Percentiles rank a stretch among this genome's conserved stretches.
These are phyloP conservation scores for Cryptococcus sp. DNA, from an alignment of 1,284 basidiomycete species.

Conservation along the genomic window DNA sequence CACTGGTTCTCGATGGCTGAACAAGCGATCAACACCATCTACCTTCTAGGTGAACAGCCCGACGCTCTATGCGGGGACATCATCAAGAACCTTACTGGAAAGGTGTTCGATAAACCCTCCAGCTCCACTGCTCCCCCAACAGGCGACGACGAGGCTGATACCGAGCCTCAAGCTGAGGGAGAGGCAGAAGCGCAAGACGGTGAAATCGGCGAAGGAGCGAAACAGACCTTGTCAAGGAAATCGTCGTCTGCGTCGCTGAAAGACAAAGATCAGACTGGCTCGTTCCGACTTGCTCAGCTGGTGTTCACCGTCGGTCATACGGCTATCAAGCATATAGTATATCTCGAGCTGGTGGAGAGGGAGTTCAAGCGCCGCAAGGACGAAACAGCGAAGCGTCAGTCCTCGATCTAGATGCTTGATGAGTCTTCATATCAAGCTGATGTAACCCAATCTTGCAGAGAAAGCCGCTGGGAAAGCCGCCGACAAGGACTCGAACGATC, in stretches of 20 bases:
- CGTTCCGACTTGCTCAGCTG: constrained; percentile 85
- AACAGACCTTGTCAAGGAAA: not conserved
- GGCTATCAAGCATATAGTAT: constrained; percentile 96
- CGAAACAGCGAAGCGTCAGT: constrained; percentile 72
- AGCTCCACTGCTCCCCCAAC: constrained; percentile 13
- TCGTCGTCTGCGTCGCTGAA: not conserved
- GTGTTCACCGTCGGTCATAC: constrained; percentile 94
- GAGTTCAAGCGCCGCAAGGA: constrained; percentile 97
- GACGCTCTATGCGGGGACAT: constrained; percentile 80
- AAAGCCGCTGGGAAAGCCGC: constrained; percentile 50
- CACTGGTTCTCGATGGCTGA: constrained; percentile 97
- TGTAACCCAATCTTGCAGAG: constrained; percentile 27
- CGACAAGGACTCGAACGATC: constrained; percentile 77
- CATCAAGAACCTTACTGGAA: constrained; percentile 75
- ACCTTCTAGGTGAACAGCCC: constrained; percentile 90
- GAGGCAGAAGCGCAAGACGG: constrained; percentile 16
- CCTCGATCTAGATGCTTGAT: not conserved
- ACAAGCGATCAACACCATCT: constrained; percentile 94
- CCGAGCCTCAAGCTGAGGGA: constrained; percentile 7
- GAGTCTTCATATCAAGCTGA: not conserved
- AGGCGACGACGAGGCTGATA: constrained; percentile 12
- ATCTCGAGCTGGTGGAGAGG: constrained; percentile 92
- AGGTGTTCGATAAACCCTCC: constrained; percentile 61
- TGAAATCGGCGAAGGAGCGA: not conserved
- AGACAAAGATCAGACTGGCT: constrained; percentile 65